Percentiles rank a stretch among this genome's conserved stretches.
Conservation (phyloP, 2,329 filamentous ascomycete species). For the Monosporascus sp. region DNA sequence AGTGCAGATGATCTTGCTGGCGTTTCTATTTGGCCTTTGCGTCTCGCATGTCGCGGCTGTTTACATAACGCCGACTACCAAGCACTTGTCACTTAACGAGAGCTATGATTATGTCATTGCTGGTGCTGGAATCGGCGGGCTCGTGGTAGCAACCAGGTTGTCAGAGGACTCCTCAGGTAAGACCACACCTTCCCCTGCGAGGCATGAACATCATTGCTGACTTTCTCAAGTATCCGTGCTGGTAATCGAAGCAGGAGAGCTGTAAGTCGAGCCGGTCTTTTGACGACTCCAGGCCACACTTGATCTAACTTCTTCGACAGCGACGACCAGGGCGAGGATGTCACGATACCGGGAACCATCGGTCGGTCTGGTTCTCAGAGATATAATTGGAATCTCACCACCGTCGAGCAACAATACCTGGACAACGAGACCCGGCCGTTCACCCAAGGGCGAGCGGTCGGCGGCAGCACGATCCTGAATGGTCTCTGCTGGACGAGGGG, state of each 20-base stretch:
- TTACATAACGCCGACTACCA: conserved; percentile 8
- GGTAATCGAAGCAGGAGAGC: conserved; percentile 20
- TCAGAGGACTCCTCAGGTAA: conserved; percentile 17
- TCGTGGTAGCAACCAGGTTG: conserved; percentile 21
- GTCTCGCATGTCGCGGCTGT: conserved; percentile 5
- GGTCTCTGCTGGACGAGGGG: conserved; percentile 37
- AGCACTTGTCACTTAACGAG: conserved; percentile 6
- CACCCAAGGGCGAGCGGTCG: conserved; percentile 33
- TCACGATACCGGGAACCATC: conserved; percentile 19
- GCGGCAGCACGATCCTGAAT: conserved; percentile 35
- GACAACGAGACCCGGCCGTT: conserved; percentile 30
- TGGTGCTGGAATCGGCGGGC: conserved; percentile 21
- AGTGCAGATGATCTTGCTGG: background rate
- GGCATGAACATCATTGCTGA: conserved; percentile 4
- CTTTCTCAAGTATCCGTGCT: conserved; percentile 18
- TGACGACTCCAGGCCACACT: background rate
- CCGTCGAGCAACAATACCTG: conserved; percentile 26
- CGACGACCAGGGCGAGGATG: conserved; percentile 21
- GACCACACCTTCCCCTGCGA: background rate
- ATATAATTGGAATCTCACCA: conserved; percentile 27
- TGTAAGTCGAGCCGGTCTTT: conserved; percentile 12
- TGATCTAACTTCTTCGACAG: conserved; percentile 9
- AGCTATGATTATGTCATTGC: conserved; percentile 23
- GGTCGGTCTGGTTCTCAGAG: conserved; percentile 16
- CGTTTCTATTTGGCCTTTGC: conserved; percentile 6